Evolutionary conservation across 441 rosid species (phyloP), one percentile per base, ranked within the genome.

Genomic region (Pelargonium australe): DNA sequence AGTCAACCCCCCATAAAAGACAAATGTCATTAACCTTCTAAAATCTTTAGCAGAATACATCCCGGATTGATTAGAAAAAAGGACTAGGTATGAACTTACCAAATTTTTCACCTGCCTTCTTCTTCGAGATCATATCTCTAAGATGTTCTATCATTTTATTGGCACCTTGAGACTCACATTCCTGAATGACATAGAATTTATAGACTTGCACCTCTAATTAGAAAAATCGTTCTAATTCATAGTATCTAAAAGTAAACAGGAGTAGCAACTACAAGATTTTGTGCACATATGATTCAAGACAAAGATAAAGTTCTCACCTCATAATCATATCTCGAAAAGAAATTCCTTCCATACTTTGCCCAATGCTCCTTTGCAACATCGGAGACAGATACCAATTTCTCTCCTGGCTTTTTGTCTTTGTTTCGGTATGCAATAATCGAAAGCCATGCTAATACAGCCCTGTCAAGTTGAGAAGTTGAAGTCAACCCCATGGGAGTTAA

Each of bases 371-470:
- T 87, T 78, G 85, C 94, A 75, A 95, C 85, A 79, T 89, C 95
- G 68, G 97, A 77, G 67, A 90, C 95, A 74, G 92, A 86, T 44
- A 87, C 75, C 75, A 95, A 80, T 75, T 85, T 85, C 66, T 90
- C 96, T 77, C 89, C 97, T 7, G 84, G 83, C 80, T 86, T 83
- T 79, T 79, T 89, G 81, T 87, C 95, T 78, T 85, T 89, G 86
- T 91, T 91, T 80, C 71, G 83, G 79, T 84, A 75, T 14, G 97
- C 97, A 65, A 95, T 79, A 71, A 91, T 90, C 7, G 99, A 90
- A 72, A 95, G 96, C 97, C 97, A 95, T 51, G 99, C 97, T 72
- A 95, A 81, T 37, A 92, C 95, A 79, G 97, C 96, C 99, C 97
- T 90, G 85, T 69, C 58, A 82, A 66, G 73, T 63, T 7, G 17